Evolutionary conservation across 2,329 filamentous ascomycete species (phyloP).

Genomic region (Apiospora arundinis): DNA sequence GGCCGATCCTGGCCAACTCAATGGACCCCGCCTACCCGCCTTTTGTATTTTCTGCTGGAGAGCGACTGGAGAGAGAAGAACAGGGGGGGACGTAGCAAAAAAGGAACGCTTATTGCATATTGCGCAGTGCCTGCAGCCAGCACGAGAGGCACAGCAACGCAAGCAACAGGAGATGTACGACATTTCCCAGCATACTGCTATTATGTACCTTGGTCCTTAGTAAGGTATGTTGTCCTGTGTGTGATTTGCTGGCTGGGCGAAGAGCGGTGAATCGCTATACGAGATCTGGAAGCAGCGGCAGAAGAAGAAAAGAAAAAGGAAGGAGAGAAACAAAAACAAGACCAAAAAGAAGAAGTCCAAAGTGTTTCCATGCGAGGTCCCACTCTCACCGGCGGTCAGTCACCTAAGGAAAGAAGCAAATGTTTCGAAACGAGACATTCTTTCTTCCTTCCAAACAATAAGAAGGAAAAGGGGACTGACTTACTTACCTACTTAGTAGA

Average conservation of each 20-base stretch:
- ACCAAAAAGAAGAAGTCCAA: background rate
- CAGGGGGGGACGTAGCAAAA: background rate
- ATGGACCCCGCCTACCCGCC: background rate
- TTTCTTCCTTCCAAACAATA: background rate
- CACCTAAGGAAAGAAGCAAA: background rate
- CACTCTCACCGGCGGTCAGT: background rate
- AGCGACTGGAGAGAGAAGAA: background rate
- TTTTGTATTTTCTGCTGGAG: background rate
- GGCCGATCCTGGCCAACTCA: background rate
- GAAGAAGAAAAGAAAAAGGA: background rate
- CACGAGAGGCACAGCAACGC: constrained; percentile 1
- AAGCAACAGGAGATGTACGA: background rate
- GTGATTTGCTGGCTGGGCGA: no score
- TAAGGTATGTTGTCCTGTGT: background rate
- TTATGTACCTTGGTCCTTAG: background rate
- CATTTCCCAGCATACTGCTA: background rate
- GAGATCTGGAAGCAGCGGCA: background rate
- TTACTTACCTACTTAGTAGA: background rate
- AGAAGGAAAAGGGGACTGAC: background rate
- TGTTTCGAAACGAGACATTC: background rate
- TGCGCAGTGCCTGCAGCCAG: constrained; percentile 9
- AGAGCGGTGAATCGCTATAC: constrained; percentile 3
- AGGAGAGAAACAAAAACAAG: background rate
- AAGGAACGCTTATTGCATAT: background rate
- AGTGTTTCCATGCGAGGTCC: background rate